Conservation (phyloP, 257 asterid genomes). For the Sherardia arvensis region DNA sequence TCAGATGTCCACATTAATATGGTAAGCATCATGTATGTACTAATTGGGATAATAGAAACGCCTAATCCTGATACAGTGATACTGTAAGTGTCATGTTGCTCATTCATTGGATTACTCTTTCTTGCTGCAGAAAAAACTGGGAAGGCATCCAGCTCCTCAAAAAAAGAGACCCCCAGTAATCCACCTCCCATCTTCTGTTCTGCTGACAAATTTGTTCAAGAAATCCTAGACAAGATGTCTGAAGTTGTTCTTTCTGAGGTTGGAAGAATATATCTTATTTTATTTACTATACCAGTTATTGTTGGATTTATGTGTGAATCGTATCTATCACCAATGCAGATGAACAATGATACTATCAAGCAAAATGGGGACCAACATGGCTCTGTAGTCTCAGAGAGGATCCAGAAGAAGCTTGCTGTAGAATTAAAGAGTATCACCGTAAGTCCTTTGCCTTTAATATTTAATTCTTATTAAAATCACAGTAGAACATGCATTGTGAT, state of each 20-base stretch:
- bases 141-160: slow-evolving; percentile 31
- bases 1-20: not conserved
- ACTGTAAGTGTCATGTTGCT: not conserved
- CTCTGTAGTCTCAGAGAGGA: slow-evolving; percentile 24
- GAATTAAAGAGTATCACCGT: slow-evolving; percentile 61
- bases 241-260: slow-evolving; percentile 55
- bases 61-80: not conserved
- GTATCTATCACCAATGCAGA: slow-evolving; percentile 19
- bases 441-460: slow-evolving; percentile 7
- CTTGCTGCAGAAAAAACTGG: slow-evolving; percentile 28
- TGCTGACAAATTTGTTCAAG: slow-evolving; percentile 61
- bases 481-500: not conserved
- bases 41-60: not conserved
- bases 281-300: not conserved
- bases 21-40: not conserved
- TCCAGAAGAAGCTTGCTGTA: slow-evolving; percentile 38
- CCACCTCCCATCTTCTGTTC: slow-evolving; percentile 33
- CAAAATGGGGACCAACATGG: slow-evolving; percentile 41
- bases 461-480: not conserved
- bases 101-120: not conserved
- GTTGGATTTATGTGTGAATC: not conserved
- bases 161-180: slow-evolving; percentile 34
- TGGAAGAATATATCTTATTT: slow-evolving; percentile 5
- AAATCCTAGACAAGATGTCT: slow-evolving; percentile 52
- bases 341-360: slow-evolving; percentile 34